A percentile compares a stretch with the other conserved stretches of the same genome.
phyloP scores from a whole-genome alignment of 2,329 filamentous ascomycete species.

The Colletotrichum sp. region DNA sequence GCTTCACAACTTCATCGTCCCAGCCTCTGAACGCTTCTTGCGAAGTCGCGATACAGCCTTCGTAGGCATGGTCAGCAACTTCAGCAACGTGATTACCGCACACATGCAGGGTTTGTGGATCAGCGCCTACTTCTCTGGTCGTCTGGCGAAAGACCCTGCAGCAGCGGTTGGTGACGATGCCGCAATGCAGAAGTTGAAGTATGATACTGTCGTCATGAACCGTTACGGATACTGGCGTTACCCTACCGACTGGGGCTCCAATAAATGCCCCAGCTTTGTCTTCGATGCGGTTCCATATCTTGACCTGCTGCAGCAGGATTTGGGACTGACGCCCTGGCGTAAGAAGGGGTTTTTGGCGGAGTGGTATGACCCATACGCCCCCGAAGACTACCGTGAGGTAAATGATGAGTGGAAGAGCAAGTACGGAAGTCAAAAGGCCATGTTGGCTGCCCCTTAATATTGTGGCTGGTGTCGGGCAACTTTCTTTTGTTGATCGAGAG shows the following conservation, averaged over 20 bases:
- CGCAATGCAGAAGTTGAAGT: constrained; percentile 43
- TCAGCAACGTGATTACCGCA: constrained; percentile 44
- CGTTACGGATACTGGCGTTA: constrained; percentile 77
- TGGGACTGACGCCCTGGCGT: constrained; percentile 64
- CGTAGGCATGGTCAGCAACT: constrained; percentile 47
- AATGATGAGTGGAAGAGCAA: constrained; percentile 53
- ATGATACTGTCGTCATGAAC: constrained; percentile 66
- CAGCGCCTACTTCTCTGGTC: constrained; percentile 61
- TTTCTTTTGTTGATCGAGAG: background rate
- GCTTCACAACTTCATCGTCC: constrained; percentile 53
- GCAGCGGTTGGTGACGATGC: background rate
- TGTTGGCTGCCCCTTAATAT: background rate
- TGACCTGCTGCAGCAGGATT: constrained; percentile 69
- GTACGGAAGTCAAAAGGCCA: background rate
- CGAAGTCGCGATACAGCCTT: constrained; percentile 49
- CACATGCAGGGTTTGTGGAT: constrained; percentile 66
- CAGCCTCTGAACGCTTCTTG: constrained; percentile 41
- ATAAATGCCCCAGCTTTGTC: constrained; percentile 69
- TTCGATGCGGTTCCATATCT: constrained; percentile 79
- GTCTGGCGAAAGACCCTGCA: constrained; percentile 20
- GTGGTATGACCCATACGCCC: constrained; percentile 60
- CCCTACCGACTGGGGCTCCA: constrained; percentile 65
- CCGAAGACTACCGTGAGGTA: constrained; percentile 61
- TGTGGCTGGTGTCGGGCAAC: background rate
- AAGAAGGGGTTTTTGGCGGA: constrained; percentile 60